phyloP scores from a whole-genome alignment of 2,329 filamentous ascomycete species.

The Colletotrichum lini region DNA sequence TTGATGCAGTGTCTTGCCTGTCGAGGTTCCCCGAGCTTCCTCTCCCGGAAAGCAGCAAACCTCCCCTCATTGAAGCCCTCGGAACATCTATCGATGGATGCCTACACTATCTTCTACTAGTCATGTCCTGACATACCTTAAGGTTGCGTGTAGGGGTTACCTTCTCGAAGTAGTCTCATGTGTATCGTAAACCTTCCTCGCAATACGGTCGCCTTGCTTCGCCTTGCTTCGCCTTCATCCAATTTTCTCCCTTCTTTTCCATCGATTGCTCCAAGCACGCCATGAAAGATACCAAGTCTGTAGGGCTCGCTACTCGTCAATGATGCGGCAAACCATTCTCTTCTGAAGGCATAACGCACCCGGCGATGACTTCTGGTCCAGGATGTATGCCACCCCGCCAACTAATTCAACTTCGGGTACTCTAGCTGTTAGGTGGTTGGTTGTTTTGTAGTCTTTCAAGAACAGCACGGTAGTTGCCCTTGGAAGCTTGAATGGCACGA shows the following conservation, averaged over 20 bases:
- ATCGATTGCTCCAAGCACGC: too few relatives aligned
- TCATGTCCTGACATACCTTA: too few relatives aligned
- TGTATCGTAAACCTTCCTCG: neutral
- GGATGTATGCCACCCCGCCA: conserved; percentile 8
- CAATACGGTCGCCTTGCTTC: neutral
- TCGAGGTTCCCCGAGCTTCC: neutral
- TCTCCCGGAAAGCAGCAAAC: neutral
- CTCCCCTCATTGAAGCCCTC: neutral
- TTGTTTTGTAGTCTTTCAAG: conserved; percentile 35
- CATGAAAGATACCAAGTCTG: neutral
- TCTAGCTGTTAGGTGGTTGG: conserved; percentile 23
- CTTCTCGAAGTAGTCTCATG: neutral
- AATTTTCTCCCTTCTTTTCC: neutral
- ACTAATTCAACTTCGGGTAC: neutral
- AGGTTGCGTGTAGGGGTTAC: neutral
- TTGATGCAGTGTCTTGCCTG: neutral
- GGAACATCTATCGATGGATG: neutral
- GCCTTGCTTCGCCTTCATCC: neutral
- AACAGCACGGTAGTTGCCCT: conserved; percentile 47
- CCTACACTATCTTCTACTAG: neutral
- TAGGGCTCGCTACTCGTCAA: neutral
- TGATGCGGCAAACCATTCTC: neutral
- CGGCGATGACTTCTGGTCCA: neutral
- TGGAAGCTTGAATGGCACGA: conserved; percentile 59
- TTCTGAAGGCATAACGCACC: neutral